Conservation (phyloP, 2,329 filamentous ascomycete species). For the Claviceps purpurea region DNA sequence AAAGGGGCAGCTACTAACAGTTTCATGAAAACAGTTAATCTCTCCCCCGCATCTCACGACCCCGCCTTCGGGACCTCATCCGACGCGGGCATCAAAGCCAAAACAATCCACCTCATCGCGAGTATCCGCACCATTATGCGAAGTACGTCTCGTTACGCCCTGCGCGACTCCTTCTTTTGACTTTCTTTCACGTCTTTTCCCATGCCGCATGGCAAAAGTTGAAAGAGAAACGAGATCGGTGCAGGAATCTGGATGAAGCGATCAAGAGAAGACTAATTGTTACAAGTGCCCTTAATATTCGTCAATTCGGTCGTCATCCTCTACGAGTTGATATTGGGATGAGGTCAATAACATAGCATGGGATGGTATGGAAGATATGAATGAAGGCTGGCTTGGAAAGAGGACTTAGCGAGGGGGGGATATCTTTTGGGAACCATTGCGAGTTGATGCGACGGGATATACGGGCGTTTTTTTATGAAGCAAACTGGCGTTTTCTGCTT, state of each 20-base stretch:
- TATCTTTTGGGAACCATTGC: too few species aligned
- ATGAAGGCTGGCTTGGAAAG: too few species aligned
- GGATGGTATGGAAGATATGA: too few species aligned
- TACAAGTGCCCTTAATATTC: constrained; percentile 74
- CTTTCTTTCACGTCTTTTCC: neutral
- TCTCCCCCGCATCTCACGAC: constrained; percentile 57
- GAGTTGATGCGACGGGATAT: too few species aligned
- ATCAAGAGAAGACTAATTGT: neutral
- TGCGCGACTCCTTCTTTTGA: too few species aligned
- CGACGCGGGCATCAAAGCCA: constrained; percentile 70
- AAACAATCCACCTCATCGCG: constrained; percentile 78
- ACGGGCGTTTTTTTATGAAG: too few species aligned
- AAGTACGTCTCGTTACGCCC: constrained; percentile 37
- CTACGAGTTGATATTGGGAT: constrained; percentile 68
- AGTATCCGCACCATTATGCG: constrained; percentile 86
- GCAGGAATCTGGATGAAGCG: neutral
- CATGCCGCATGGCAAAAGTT: neutral
- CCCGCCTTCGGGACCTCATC: constrained; percentile 63
- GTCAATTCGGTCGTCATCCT: constrained; percentile 74
- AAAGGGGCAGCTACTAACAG: neutral
- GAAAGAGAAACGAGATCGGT: neutral
- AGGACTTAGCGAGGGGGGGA: too few species aligned
- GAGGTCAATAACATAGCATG: constrained; percentile 13
- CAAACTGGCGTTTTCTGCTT: too few species aligned
- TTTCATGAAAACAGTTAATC: constrained; percentile 42